Evolutionary conservation across 164 flowering plant species (phyloP).

Genomic region (Protea cynaroides): DNA sequence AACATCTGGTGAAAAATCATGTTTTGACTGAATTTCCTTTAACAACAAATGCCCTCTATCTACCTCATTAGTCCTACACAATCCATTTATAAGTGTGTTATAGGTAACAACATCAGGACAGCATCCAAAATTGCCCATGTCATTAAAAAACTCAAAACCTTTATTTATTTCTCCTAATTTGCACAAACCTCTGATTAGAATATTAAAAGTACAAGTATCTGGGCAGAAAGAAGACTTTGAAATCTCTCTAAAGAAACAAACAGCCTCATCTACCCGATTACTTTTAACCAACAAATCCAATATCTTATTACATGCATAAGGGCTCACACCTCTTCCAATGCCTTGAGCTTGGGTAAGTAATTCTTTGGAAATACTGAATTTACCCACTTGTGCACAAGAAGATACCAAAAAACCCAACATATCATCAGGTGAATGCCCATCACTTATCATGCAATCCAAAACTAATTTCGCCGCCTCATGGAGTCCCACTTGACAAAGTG

Average conservation of each 20-base stretch:
- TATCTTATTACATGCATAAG: slow-evolving; percentile 40
- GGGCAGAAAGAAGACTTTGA: slow-evolving; percentile 25
- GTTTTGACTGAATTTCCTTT: slow-evolving; percentile 27
- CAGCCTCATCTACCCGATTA: slow-evolving; percentile 53
- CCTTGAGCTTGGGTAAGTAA: slow-evolving; percentile 34
- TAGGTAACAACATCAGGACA: slow-evolving; percentile 61
- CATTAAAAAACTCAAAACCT: slow-evolving; percentile 49
- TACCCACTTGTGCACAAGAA: slow-evolving; percentile 34
- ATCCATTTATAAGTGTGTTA: slow-evolving; percentile 66
- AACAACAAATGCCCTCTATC: slow-evolving; percentile 46
- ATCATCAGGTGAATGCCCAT: slow-evolving; percentile 43
- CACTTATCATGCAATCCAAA: slow-evolving; percentile 45
- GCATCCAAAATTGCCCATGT: slow-evolving; percentile 62
- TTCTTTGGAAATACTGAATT: slow-evolving; percentile 29
- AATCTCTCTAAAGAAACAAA: slow-evolving; percentile 43
- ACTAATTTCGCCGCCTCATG: slow-evolving; percentile 43
- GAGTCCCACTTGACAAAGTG: slow-evolving; percentile 43
- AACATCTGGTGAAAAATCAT: slow-evolving; percentile 39
- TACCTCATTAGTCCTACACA: slow-evolving; percentile 47
- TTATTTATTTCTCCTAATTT: slow-evolving; percentile 33
- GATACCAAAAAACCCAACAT: slow-evolving; percentile 35
- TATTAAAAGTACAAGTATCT: slow-evolving; percentile 67
- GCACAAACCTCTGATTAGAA: slow-evolving; percentile 64
- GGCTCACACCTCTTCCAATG: slow-evolving; percentile 15
- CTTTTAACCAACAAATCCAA: slow-evolving; percentile 43